Base-by-base conservation (phyloP, 129 eudicot species). In the Arctium minus region DNA sequence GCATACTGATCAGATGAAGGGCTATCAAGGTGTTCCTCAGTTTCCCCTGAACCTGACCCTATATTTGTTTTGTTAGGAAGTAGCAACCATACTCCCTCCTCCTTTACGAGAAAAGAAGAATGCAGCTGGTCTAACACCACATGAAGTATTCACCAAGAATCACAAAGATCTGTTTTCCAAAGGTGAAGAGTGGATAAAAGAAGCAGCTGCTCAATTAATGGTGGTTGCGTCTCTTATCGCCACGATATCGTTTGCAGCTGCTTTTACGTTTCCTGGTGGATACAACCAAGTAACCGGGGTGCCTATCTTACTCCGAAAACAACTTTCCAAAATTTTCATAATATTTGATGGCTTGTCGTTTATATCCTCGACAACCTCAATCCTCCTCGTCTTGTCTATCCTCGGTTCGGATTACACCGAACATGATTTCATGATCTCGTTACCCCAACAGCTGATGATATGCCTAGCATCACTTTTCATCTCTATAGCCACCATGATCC, bases 221-320 rank as follows among this genome's bases (percentile, higher is more conserved):
- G 56, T 80, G 17, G 76, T 72, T 1, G 31, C 78, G 1, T 37
- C 78, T 1, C 78, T 74, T 13, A 74, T 74, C n/a, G 78, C 78
- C 11, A 80, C 84, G 3, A 72, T 80, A 35, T 76, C 76, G 6
- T 80, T 80, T 48, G 69, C 84, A 71, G 78, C 78, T 12, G 78
- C 64, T 10, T 35, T 80, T 42, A 80, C 77, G 0, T 62, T 80
- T 31, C 84, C 84, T 27, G 84, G 84, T 46, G 84, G 84, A 0
- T 72, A 33, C 8, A 18, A 81, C 39, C 11, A 33, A 30, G 65
- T 56, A 2, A 72, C 36, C 17, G 84, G 84, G 0, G 35, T 69
- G 1, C 84, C 84, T 7, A 13, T 53, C 4, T 65, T 73, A 12
- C 8, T 72, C 30, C 39, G 40, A 18, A 17, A 48, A 50, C 70